These are phyloP conservation scores for Cryptococcus wingfieldii DNA, from an alignment of 1,284 basidiomycete species.

Conservation along the genomic window DNA sequence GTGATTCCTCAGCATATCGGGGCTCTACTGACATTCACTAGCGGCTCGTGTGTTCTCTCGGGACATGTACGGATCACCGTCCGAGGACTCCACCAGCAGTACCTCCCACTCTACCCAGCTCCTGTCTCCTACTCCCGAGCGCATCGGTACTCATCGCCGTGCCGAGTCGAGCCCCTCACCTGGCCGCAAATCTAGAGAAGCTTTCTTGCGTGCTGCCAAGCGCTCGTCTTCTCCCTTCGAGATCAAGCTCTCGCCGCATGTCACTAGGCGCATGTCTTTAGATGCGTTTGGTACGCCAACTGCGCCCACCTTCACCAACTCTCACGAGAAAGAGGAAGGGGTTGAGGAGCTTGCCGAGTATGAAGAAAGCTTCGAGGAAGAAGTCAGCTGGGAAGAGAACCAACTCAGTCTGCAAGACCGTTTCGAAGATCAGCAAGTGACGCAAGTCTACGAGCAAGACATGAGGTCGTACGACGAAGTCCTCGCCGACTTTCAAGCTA, in stretches of 20 bases:
- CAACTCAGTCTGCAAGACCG: background rate
- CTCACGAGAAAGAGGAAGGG: slow-evolving; percentile 7
- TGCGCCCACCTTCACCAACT: background rate
- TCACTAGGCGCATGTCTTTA: slow-evolving; percentile 35
- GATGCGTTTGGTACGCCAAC: slow-evolving; percentile 33
- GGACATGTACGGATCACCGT: slow-evolving; percentile 21
- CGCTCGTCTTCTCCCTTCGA: slow-evolving; percentile 36
- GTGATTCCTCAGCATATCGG: too few species aligned
- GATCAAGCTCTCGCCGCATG: slow-evolving; percentile 30
- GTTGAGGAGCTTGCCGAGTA: slow-evolving; percentile 8
- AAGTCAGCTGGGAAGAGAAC: background rate
- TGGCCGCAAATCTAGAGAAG: slow-evolving; percentile 2
- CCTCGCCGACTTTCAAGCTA: slow-evolving; percentile 7
- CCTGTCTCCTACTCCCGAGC: background rate
- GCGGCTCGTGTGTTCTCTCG: slow-evolving; percentile 34
- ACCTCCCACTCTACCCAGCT: background rate
- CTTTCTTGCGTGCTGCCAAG: slow-evolving; percentile 12
- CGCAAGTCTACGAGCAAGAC: background rate
- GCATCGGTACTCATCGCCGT: slow-evolving; percentile 6
- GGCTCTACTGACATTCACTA: background rate
- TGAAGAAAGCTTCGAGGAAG: background rate
- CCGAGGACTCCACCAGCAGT: background rate
- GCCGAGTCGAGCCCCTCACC: slow-evolving; percentile 15
- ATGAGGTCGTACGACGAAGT: slow-evolving; percentile 1
- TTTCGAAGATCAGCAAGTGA: background rate